A percentile compares a stretch with the other conserved stretches of the same genome.
phyloP scores from a whole-genome alignment of 352 stramenopile species.

The Phytophthora cryptogea region DNA sequence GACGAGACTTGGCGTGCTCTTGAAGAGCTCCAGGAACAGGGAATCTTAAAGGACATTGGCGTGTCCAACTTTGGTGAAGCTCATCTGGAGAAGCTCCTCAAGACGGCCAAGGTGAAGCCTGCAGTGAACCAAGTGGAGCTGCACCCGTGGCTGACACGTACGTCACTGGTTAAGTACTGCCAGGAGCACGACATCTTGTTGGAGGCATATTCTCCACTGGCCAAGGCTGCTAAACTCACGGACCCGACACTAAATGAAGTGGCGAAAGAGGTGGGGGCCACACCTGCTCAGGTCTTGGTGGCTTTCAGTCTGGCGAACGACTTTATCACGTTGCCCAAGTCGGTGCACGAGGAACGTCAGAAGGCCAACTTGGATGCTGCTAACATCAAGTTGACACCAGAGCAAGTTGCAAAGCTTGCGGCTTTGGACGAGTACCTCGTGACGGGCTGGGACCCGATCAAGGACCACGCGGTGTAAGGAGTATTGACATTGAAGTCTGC shows the following conservation, averaged over 20 bases:
- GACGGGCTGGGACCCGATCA: slow-evolving; percentile 54
- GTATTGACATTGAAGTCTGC: too few species aligned
- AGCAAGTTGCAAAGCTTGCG: slow-evolving; percentile 40
- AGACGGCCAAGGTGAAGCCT: slow-evolving; percentile 55
- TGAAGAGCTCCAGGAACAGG: slow-evolving; percentile 51
- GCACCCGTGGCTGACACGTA: slow-evolving; percentile 69
- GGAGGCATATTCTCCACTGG: slow-evolving; percentile 65
- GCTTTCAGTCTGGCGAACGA: slow-evolving; percentile 55
- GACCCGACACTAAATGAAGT: slow-evolving; percentile 39
- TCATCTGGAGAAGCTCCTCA: slow-evolving; percentile 80
- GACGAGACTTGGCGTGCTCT: slow-evolving; percentile 58
- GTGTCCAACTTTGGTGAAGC: slow-evolving; percentile 90
- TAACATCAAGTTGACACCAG: slow-evolving; percentile 35
- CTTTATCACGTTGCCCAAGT: slow-evolving; percentile 72
- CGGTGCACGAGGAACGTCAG: slow-evolving; percentile 41
- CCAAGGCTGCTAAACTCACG: slow-evolving; percentile 3
- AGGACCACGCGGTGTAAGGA: slow-evolving; percentile 38
- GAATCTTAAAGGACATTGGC: slow-evolving; percentile 80
- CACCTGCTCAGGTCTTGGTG: slow-evolving; percentile 55
- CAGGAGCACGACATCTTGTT: slow-evolving; percentile 48
- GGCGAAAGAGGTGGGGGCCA: slow-evolving; percentile 32
- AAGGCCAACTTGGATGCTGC: slow-evolving; percentile 50
- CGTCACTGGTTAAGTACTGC: slow-evolving; percentile 66
- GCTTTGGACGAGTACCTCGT: slow-evolving; percentile 49
- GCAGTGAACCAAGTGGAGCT: slow-evolving; percentile 87